phyloP scores from a whole-genome alignment of 768 basidiomycete species.

The Phanerochaete carnosa region DNA sequence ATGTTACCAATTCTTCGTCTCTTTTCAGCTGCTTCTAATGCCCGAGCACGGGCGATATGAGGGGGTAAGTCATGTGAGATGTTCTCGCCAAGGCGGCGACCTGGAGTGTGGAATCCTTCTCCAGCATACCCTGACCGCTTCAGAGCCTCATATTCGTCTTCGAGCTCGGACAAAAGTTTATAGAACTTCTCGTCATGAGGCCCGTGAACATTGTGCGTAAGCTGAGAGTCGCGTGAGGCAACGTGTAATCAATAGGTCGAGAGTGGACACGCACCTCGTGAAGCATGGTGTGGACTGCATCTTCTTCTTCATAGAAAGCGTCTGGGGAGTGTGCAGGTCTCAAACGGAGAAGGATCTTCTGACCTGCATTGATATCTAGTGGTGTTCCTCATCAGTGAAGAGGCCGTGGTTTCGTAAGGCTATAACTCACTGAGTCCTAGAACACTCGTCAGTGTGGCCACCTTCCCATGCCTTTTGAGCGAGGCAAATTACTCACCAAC shows the following conservation, averaged over 20 bases:
- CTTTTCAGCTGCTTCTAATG: conserved; percentile 79
- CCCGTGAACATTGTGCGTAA: conserved; percentile 86
- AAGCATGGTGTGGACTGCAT: conserved; percentile 81
- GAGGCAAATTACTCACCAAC: conserved; percentile 49
- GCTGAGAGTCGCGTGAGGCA: conserved; percentile 36
- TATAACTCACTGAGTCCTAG: conserved; percentile 37
- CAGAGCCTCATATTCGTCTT: conserved; percentile 83
- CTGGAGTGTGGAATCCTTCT: conserved; percentile 86
- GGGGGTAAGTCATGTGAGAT: conserved; percentile 67
- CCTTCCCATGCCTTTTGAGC: neutral
- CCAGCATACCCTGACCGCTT: conserved; percentile 82
- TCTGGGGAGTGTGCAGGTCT: conserved; percentile 66
- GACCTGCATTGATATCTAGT: conserved; percentile 72
- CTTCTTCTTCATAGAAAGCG: conserved; percentile 72
- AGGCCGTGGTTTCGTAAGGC: neutral
- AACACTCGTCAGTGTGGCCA: neutral
- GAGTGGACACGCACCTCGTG: conserved; percentile 65
- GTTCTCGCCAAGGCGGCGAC: conserved; percentile 63
- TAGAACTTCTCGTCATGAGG: conserved; percentile 88
- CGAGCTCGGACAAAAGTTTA: conserved; percentile 64
- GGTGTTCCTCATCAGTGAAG: conserved; percentile 12
- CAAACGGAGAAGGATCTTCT: conserved; percentile 81
- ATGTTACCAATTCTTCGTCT: conserved; percentile 44
- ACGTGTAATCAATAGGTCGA: neutral
- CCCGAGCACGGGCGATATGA: conserved; percentile 61